Conservation (phyloP, 2,329 filamentous ascomycete species). For the Aspergillus sp. region DNA sequence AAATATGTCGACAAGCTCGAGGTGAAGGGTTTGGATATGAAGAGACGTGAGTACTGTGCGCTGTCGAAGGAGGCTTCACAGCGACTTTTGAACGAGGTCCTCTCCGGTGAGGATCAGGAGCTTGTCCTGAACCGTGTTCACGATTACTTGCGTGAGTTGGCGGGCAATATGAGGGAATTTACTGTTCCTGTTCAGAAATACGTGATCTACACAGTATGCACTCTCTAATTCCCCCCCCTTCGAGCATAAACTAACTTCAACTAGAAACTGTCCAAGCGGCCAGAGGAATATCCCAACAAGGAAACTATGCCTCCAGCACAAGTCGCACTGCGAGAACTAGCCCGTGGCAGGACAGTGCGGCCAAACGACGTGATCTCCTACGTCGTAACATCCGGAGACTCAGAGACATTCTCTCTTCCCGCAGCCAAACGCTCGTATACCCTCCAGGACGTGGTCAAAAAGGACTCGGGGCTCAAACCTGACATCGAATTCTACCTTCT, state of each 20-base stretch:
- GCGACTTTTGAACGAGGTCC: slow-evolving; percentile 85
- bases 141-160: slow-evolving; percentile 84
- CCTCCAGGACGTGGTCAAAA: slow-evolving; percentile 78
- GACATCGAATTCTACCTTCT: slow-evolving; percentile 98
- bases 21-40: slow-evolving; percentile 98
- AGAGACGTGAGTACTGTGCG: slow-evolving; percentile 91
- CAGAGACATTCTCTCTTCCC: slow-evolving; percentile 60
- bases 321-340: slow-evolving; percentile 84
- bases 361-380: slow-evolving; percentile 97
- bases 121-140: slow-evolving; percentile 85
- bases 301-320: slow-evolving; percentile 97
- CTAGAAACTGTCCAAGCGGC: slow-evolving; percentile 85
- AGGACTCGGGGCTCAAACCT: slow-evolving; percentile 71
- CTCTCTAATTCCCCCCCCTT: background rate
- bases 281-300: slow-evolving; percentile 89
- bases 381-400: slow-evolving; percentile 72
- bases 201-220: slow-evolving; percentile 78
- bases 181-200: slow-evolving; percentile 79
- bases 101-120: slow-evolving; percentile 91
- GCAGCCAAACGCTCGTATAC: slow-evolving; percentile 87
- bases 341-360: slow-evolving; percentile 81
- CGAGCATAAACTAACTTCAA: slow-evolving; percentile 18
- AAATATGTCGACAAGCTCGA: slow-evolving; percentile 94
- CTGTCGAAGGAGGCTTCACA: slow-evolving; percentile 93
- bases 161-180: slow-evolving; percentile 80